Base-by-base conservation (phyloP, 2,329 filamentous ascomycete genomes). In the Apiospora sp. region DNA sequence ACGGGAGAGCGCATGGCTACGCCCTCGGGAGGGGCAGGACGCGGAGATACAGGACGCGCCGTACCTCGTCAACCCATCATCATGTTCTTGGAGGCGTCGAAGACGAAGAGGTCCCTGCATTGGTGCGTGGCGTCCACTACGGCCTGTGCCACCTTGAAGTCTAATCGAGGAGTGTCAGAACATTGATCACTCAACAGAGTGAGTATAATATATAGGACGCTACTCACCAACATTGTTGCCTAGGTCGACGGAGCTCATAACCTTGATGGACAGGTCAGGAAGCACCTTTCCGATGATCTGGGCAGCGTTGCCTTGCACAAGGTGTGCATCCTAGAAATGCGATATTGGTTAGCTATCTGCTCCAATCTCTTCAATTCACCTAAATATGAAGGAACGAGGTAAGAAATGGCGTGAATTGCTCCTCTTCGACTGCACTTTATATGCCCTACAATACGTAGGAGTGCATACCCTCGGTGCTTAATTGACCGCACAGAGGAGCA, bases 71-170 rank as follows among this genome's bases (percentile, higher is more conserved):
- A 64, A 64, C 58, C 58, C 58, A 64, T 64, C 49, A 27, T 78
- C 68, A 70, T 70, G 48, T 34, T 49, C 77, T 77, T 75, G 71
- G 74, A 74, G 75, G 76, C 86, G 71, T 90, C 88, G 79, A 93
- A 95, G 48, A 84, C 78, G 81, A 98, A 98, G 70, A 98, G 92
- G 74, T 91, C 86, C 79, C 92, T 93, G 80, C 94, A 90, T 69
- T 91, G 89, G 83, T 98, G 95, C 46, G 94, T 96, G 48, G 91
- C 92, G 72, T 98, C 93, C 22, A 98, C 95, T 3, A 98, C 93
- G 0, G 92, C 90, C 72, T 94, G 91, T 73, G 91, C 92, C 46
- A 94, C 88, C 71, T 87, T 87, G 82, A 93, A 94, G 83, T 98
- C 95, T 96, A 76, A 73, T 1, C 37, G 48, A n/a, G 41, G 43